Percentiles rank a stretch among this genome's conserved stretches.
Evolutionary conservation across 1,284 basidiomycete species (phyloP).

Genomic region (Malassezia furfur): DNA sequence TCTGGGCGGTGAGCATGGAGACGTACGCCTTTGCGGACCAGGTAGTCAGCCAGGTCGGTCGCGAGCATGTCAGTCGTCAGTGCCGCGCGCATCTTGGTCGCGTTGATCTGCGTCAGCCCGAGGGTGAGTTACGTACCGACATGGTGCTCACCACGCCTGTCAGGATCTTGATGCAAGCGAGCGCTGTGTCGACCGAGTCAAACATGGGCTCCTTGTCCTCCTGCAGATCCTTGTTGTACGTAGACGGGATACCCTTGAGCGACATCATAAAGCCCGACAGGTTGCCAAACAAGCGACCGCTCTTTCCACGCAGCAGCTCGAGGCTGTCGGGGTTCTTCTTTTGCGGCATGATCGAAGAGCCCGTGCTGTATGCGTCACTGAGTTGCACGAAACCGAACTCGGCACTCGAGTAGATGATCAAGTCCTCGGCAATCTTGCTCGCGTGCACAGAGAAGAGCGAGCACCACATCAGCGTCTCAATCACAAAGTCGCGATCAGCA

Average conservation of each 20-base stretch:
- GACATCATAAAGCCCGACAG: slow-evolving; percentile 99
- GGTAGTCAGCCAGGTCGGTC: slow-evolving; percentile 92
- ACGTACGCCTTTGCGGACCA: slow-evolving; percentile 89
- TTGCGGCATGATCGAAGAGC: slow-evolving; percentile 98
- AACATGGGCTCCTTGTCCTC: slow-evolving; percentile 98
- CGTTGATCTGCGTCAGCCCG: slow-evolving; percentile 59
- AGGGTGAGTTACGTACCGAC: slow-evolving; percentile 24
- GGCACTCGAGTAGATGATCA: slow-evolving; percentile 90
- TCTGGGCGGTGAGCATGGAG: slow-evolving; percentile 31
- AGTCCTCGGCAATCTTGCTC: slow-evolving; percentile 86
- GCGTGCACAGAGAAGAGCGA: slow-evolving; percentile 85
- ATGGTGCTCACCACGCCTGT: slow-evolving; percentile 87
- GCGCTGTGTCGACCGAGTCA: slow-evolving; percentile 80
- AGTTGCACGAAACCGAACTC: slow-evolving; percentile 91
- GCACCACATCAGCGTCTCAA: slow-evolving; percentile 94
- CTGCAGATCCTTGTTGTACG: slow-evolving; percentile 98
- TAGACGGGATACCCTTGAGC: slow-evolving; percentile 89
- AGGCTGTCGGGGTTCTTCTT: slow-evolving; percentile 98
- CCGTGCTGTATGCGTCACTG: slow-evolving; percentile 94
- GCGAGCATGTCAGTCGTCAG: slow-evolving; percentile 94
- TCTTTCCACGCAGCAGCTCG: slow-evolving; percentile 87
- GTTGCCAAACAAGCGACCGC: slow-evolving; percentile 77
- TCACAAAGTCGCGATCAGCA: slow-evolving; percentile 90
- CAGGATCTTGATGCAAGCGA: slow-evolving; percentile 80
- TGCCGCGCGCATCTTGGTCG: slow-evolving; percentile 76